Evolutionary conservation across 2,329 filamentous ascomycete species (phyloP).

Genomic region (Calonectria montana): DNA sequence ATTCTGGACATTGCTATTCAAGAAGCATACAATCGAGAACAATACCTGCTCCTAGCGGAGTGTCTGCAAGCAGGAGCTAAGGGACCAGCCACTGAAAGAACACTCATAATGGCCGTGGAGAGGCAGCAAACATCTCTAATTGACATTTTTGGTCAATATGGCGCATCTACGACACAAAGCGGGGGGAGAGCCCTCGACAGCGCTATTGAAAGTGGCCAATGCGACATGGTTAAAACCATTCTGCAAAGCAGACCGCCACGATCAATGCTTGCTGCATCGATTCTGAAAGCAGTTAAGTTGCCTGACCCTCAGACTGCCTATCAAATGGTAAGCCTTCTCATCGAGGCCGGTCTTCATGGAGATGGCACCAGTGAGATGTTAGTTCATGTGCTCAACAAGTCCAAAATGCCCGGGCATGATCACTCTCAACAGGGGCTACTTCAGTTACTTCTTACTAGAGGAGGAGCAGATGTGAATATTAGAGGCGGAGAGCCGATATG

Average conservation of each 20-base stretch:
- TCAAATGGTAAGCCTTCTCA: constrained; percentile 6
- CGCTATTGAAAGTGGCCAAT: constrained; percentile 1
- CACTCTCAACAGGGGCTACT: not conserved
- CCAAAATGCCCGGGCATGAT: not conserved
- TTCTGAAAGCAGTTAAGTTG: not conserved
- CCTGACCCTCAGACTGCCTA: not conserved
- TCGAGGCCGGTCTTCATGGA: not conserved
- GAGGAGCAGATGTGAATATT: not conserved
- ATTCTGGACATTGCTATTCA: constrained; percentile 10
- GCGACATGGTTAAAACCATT: constrained; percentile 5
- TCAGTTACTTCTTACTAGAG: not conserved
- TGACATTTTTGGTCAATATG: not conserved
- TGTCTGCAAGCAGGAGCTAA: constrained; percentile 15
- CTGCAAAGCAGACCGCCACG: constrained; percentile 3
- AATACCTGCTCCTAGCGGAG: not conserved
- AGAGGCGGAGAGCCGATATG: not conserved
- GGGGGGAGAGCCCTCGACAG: not conserved
- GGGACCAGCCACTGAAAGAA: constrained; percentile 4
- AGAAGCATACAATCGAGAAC: constrained; percentile 12
- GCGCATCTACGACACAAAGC: not conserved
- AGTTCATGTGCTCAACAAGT: constrained; percentile 1
- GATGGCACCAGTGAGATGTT: constrained; percentile 1
- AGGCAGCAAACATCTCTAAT: not conserved
- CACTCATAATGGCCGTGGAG: not conserved
- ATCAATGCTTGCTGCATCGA: not conserved